A percentile compares a stretch with the other conserved stretches of the same genome.
Evolutionary conservation across 2,329 filamentous ascomycete genomes (phyloP).

Genomic region (Fusarium dlaminii): DNA sequence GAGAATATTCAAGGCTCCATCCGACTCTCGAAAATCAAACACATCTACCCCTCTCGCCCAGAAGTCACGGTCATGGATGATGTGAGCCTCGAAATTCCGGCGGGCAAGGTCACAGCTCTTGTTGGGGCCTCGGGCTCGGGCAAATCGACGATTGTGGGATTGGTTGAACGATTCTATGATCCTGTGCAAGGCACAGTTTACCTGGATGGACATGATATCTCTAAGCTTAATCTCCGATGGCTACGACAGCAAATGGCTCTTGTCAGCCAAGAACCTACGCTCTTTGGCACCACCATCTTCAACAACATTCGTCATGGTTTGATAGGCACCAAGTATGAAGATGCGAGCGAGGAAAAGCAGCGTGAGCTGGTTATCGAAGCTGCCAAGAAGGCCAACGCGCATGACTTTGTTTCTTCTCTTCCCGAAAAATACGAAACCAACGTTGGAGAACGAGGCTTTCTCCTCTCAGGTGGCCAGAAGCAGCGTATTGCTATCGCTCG

Average conservation of each 20-base stretch:
- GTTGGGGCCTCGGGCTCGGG: conserved; percentile 95
- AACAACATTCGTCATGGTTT: conserved; percentile 91
- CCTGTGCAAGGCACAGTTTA: conserved; percentile 82
- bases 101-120: conserved; percentile 90
- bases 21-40: conserved; percentile 83
- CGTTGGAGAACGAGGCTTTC: conserved; percentile 93
- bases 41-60: conserved; percentile 93
- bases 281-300: conserved; percentile 90
- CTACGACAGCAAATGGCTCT: conserved; percentile 90
- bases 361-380: conserved; percentile 79
- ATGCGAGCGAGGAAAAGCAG: conserved; percentile 71
- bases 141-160: conserved; percentile 92
- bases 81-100: conserved; percentile 81
- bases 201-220: conserved; percentile 85
- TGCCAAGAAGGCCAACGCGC: conserved; percentile 90
- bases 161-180: conserved; percentile 94
- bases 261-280: conserved; percentile 90
- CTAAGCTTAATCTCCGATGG: conserved; percentile 86
- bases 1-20: conserved; percentile 80
- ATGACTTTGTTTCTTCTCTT: conserved; percentile 85
- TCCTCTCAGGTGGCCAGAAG: conserved; percentile 94
- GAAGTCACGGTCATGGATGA: conserved; percentile 90
- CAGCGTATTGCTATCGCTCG: conserved; percentile 95
- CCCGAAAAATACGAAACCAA: conserved; percentile 93
- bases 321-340: conserved; percentile 82